Evolutionary conservation across 1,284 basidiomycete species (phyloP).

Genomic region (Cutaneotrichosporon sp.): DNA sequence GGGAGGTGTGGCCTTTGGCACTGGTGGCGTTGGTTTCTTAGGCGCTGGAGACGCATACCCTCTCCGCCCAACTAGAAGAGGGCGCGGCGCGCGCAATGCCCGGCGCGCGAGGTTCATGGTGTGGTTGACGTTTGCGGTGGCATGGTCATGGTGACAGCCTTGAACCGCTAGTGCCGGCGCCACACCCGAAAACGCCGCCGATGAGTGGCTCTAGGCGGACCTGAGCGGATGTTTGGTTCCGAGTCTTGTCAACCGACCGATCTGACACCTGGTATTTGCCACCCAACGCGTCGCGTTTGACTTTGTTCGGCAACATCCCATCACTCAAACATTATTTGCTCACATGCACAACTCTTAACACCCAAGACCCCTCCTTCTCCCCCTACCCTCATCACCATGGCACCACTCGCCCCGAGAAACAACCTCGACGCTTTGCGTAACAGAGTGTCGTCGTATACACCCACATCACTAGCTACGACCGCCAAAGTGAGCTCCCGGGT

Average conservation of each 20-base stretch:
- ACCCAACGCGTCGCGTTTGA: constrained; percentile 12
- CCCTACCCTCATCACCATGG: background rate
- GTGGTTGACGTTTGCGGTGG: background rate
- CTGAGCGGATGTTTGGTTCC: constrained; percentile 14
- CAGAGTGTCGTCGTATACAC: background rate
- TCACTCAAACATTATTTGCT: background rate
- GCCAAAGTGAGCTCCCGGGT: background rate
- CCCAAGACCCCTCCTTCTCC: background rate
- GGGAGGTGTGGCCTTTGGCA: background rate
- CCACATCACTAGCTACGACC: background rate
- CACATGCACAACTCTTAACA: background rate
- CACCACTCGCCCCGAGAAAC: constrained; percentile 11
- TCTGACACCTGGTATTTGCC: background rate
- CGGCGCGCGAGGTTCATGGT: constrained; percentile 14
- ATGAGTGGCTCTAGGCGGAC: background rate
- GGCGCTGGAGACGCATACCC: background rate
- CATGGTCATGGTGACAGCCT: background rate
- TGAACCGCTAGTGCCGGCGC: background rate
- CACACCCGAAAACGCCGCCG: constrained; percentile 6
- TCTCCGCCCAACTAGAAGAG: too few species aligned
- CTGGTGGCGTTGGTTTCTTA: background rate
- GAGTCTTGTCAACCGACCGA: background rate
- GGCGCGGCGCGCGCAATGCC: constrained; percentile 1
- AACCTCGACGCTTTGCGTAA: constrained; percentile 12
- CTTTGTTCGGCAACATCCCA: background rate